Conservation (phyloP, 805 yeast genomes). For the Starmerella tilneyi region DNA sequence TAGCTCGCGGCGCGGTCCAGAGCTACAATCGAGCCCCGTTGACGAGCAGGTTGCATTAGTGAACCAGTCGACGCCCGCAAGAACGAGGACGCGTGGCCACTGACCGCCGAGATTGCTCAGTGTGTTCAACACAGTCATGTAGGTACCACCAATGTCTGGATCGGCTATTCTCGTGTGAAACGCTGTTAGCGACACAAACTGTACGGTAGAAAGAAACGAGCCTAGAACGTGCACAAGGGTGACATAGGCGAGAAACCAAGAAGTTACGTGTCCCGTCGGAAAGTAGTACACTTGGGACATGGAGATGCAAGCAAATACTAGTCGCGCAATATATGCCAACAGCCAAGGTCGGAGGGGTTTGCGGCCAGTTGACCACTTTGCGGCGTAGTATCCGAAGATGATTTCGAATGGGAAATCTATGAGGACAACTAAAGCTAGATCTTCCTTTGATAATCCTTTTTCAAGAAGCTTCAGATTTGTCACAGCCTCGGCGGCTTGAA, state of each 20-base stretch:
- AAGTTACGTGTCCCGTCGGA: conserved; percentile 48
- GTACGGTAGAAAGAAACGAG: conserved; percentile 88
- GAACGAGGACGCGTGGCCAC: conserved; percentile 84
- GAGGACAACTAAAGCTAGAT: conserved; percentile 79
- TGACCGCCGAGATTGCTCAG: conserved; percentile 91
- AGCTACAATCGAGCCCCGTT: conserved; percentile 30
- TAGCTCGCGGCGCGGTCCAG: conserved; percentile 36
- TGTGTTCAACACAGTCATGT: conserved; percentile 92
- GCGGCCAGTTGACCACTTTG: conserved; percentile 78
- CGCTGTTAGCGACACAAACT: conserved; percentile 87
- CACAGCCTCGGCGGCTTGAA: conserved; percentile 92
- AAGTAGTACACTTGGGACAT: conserved; percentile 61
- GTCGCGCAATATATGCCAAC: conserved; percentile 71
- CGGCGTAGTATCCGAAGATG: conserved; percentile 89
- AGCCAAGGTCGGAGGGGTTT: conserved; percentile 76
- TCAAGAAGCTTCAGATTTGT: conserved; percentile 85
- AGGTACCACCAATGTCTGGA: conserved; percentile 92
- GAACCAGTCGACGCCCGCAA: conserved; percentile 68
- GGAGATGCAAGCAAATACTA: conserved; percentile 64
- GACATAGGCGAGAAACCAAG: conserved; percentile 54
- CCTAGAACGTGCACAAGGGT: conserved; percentile 75
- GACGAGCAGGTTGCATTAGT: conserved; percentile 51
- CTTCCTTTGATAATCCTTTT: conserved; percentile 87
- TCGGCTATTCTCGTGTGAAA: conserved; percentile 94
- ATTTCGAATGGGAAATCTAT: conserved; percentile 95